Conservation (phyloP, 2,329 filamentous ascomycete genomes). For the Fusarium brevicatenulatum region DNA sequence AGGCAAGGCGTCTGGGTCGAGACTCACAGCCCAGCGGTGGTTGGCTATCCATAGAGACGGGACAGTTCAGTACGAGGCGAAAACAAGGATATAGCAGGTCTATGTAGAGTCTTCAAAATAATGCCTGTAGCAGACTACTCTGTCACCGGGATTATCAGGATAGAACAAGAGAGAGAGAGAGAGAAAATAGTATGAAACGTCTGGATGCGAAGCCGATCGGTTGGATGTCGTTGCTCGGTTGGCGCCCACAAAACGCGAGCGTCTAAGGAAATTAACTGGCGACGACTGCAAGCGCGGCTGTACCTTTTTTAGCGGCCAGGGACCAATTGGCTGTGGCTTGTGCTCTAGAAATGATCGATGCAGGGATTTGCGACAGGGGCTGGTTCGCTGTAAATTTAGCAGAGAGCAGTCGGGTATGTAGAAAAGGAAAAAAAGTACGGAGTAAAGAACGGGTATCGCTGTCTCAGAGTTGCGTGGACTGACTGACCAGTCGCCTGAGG, state of each 20-base stretch:
- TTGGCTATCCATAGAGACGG: constrained; percentile 23
- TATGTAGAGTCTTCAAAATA: constrained; percentile 4
- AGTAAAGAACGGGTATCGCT: background rate
- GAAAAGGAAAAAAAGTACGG: background rate
- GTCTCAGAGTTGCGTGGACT: constrained; percentile 15
- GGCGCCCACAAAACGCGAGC: constrained; percentile 29
- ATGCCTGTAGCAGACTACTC: constrained; percentile 4
- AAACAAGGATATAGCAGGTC: constrained; percentile 10
- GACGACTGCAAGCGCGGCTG: constrained; percentile 39
- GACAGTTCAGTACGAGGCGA: background rate
- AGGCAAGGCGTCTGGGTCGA: constrained; percentile 3
- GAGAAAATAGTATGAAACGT: constrained; percentile 16
- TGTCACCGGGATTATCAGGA: background rate
- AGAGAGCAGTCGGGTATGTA: background rate
- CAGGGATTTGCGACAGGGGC: constrained; percentile 25
- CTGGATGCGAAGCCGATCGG: constrained; percentile 8
- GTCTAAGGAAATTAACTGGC: constrained; percentile 38
- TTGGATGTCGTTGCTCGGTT: constrained; percentile 35
- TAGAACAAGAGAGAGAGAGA: background rate
- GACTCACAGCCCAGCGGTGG: constrained; percentile 18
- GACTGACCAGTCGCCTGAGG: constrained; percentile 14
- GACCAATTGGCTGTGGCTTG: constrained; percentile 35
- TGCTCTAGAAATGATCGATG: constrained; percentile 5
- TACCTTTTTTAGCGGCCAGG: constrained; percentile 3
- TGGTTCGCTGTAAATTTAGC: constrained; percentile 15